These are phyloP conservation scores for Candida sanyaensis DNA, from an alignment of 1,139 yeast species.

Conservation along the genomic window DNA sequence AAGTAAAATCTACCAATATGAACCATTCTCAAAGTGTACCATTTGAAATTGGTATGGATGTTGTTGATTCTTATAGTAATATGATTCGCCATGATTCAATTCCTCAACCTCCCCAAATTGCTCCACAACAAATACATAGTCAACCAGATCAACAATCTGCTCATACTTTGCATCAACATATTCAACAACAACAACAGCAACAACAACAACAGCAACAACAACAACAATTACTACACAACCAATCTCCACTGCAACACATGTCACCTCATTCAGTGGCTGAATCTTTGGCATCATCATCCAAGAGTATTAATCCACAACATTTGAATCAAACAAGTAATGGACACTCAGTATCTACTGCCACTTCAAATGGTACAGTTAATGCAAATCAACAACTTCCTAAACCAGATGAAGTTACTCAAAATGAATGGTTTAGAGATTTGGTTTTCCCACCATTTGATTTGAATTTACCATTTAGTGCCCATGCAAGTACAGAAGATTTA, in stretches of 20 bases:
- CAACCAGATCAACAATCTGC: background rate
- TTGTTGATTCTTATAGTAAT: slow-evolving; percentile 15
- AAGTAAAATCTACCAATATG: slow-evolving; percentile 6
- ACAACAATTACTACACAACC: background rate
- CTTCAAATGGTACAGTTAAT: background rate
- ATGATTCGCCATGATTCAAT: slow-evolving; percentile 1
- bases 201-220: slow-evolving; percentile 1
- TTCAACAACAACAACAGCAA: slow-evolving; percentile 4
- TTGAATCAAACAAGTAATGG: slow-evolving; percentile 1
- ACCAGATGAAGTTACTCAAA: slow-evolving; percentile 20
- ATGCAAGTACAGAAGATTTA: slow-evolving; percentile 13
- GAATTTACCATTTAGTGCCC: slow-evolving; percentile 14
- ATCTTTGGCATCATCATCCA: slow-evolving; percentile 7
- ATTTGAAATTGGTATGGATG: slow-evolving; percentile 33
- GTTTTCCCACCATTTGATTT: slow-evolving; percentile 60
- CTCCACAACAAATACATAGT: slow-evolving; percentile 4
- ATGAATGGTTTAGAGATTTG: slow-evolving; percentile 71
- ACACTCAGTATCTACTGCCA: too few species aligned
- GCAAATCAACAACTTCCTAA: background rate
- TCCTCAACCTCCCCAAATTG: slow-evolving; percentile 3
- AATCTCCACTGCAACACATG: background rate
- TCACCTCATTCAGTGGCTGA: slow-evolving; percentile 10
- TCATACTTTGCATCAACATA: background rate
- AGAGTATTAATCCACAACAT: slow-evolving; percentile 8
- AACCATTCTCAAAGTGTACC: slow-evolving; percentile 22